phyloP scores from a whole-genome alignment of 225 moss, liverwort and hornwort species.

The Sphagnum tenellum region DNA sequence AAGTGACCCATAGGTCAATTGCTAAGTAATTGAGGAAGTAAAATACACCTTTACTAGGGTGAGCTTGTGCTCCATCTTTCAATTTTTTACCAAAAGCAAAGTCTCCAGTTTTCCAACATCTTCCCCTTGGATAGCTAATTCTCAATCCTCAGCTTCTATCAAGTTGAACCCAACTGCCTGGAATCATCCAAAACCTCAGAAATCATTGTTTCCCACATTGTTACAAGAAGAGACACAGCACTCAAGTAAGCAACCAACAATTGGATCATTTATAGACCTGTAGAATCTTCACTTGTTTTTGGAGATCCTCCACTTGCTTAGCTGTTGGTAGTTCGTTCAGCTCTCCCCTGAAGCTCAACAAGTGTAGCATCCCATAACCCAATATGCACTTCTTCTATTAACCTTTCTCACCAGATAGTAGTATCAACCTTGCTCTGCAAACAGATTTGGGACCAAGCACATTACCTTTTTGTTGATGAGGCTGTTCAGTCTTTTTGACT shows the following conservation, averaged over 20 bases:
- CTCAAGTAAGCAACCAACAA: too few relatives aligned
- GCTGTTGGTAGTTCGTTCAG: slow-evolving; percentile 78
- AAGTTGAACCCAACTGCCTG: slow-evolving; percentile 98
- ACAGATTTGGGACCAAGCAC: too few relatives aligned
- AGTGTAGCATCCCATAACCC: slow-evolving; percentile 41
- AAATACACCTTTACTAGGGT: slow-evolving; percentile 80
- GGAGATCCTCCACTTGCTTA: slow-evolving; percentile 80
- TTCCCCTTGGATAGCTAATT: slow-evolving; percentile 87
- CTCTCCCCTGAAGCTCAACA: slow-evolving; percentile 54
- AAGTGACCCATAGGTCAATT: too few relatives aligned
- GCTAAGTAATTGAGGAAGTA: too few relatives aligned
- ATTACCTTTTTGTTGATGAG: slow-evolving; percentile 64
- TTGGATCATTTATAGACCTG: slow-evolving; percentile 31
- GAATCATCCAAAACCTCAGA: slow-evolving; percentile 1
- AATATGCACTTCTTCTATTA: too few relatives aligned
- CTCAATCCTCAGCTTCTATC: slow-evolving; percentile 94
- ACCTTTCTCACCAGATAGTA: too few relatives aligned
- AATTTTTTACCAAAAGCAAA: slow-evolving; percentile 84
- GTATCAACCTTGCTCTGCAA: too few relatives aligned
- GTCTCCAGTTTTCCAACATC: slow-evolving; percentile 98
- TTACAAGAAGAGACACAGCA: too few relatives aligned
- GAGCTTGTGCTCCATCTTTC: slow-evolving; percentile 96
- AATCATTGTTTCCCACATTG: background rate
- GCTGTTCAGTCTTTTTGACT: slow-evolving; percentile 52
- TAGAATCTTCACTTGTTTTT: slow-evolving; percentile 94